Base-by-base conservation (phyloP, 805 yeast genomes). In the Starmera pachycereana region DNA sequence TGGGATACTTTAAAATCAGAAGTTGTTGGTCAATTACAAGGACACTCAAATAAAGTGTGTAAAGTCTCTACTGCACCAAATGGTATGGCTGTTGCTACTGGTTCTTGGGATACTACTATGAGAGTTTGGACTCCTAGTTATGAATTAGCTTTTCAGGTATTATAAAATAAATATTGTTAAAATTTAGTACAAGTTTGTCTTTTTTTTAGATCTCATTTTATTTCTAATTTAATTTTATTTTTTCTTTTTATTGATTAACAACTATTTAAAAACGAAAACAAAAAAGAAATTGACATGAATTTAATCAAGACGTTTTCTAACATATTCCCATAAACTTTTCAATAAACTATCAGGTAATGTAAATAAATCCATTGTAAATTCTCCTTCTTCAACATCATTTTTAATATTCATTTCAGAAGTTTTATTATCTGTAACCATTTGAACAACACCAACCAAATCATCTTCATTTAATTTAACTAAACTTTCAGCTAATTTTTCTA, bases 381-480 rank as follows among this genome's bases (percentile, higher is more conserved):
- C 97, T 39, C 98, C 98, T 53, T 86, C 90, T 46, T 90, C 97
- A 38, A 86, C 88, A 54, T 90, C 95, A 60, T 92, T 90, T 58
- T 89, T 89, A 52, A 90, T 82, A 62, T 83, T 88, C 95, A 90
- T 90, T 37, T 90, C 97, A 35, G 86, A 77, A 6, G 97, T 87
- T 57, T 86, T 76, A 65, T 92, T 92, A 60, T 90, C 97, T 35
- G 95, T 88, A 33, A 90, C 92, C 96, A 90, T 89, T 63, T 90
- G 97, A 40, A 90, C 97, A 37, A 92, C 92, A 29, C 88, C 94
- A 38, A 92, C 76, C 50, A 90, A 69, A 61, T 92, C 97, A 57
- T 92, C 97, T 62, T 90, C 97, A 43, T 71, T 79, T 48, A 90
- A 70, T 61, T 85, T 85, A 39, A 95, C 86, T 52, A 90, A 72